Base-by-base conservation (phyloP, 1,139 yeast species). In the Blastobotrys serpentis region DNA sequence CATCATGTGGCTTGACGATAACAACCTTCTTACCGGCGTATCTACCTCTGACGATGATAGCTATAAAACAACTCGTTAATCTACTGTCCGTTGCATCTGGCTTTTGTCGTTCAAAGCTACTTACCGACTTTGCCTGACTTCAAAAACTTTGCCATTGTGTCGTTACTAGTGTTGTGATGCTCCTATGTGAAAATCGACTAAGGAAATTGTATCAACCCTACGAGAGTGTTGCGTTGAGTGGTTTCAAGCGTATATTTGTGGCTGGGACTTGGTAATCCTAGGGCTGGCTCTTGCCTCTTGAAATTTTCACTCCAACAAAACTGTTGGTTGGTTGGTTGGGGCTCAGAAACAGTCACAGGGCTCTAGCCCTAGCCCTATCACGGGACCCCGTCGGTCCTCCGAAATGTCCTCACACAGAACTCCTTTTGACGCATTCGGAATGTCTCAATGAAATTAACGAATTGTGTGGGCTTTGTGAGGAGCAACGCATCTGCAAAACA, bases 11-110 rank as follows among this genome's bases (percentile, higher is more conserved):
- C 79, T 88, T 89, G 74, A 94, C 92, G 75, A 94, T 89, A 75
- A 94, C 98, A 66, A 94, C 98, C 86, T 94, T 94, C 88, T 90
- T 92, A 83, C 99, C 99, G 76, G 99, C 99, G 87, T 83, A 92
- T 82, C 98, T 94, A 74, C 99, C 99, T 78, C 98, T 94, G 78
- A 92, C 96, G 76, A 92, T 90, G 79, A 92, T 90, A 81, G 98
- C 98, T n/a, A n/a, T n/a, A 86, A 71, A 53, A 50, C 26, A 48
- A 44, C 55, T 6, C 11, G 13, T 53, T 55, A 60, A 62, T 60
- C 43, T 43, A 44, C 34, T 29, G n/a, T 22, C 10, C 17, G 18
- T 13, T 4, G 25, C 7, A 14, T 10, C 19, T 33, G 32, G 21
- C 11, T 11, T 14, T 40, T 25, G 16, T 11, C 2, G 56, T 77